Evolutionary conservation across 2,329 filamentous ascomycete species (phyloP).

Genomic region (Arachnomyces sp.): DNA sequence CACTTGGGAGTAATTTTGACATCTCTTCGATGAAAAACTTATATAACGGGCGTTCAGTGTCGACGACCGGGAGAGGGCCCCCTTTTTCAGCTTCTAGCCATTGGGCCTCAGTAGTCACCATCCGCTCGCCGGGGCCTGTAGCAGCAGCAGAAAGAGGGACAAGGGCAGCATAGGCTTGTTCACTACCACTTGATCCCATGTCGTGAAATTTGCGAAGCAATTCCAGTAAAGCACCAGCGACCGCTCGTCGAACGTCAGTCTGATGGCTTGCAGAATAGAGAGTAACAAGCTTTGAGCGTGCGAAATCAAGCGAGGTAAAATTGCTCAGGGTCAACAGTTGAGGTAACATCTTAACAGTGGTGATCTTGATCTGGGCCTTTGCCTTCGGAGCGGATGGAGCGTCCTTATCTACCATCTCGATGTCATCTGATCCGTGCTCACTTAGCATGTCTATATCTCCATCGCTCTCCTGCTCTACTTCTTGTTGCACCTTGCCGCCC

Average conservation of each 20-base stretch:
- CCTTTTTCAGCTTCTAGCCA: slow-evolving; percentile 11
- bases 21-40: slow-evolving; percentile 7
- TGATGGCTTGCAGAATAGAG: slow-evolving; percentile 8
- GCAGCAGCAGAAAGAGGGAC: slow-evolving; percentile 5
- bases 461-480: not conserved
- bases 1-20: slow-evolving; percentile 3
- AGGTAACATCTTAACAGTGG: slow-evolving; percentile 15
- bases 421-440: no score
- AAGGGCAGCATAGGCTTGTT: slow-evolving; percentile 2
- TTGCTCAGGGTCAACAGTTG: slow-evolving; percentile 7
- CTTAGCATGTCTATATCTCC: no score
- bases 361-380: slow-evolving; percentile 8
- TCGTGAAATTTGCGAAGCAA: slow-evolving; percentile 6
- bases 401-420: no score
- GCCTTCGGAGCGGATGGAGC: no score
- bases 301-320: slow-evolving; percentile 6
- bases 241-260: slow-evolving; percentile 11
- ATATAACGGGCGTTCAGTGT: slow-evolving; percentile 8
- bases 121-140: slow-evolving; percentile 11
- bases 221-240: slow-evolving; percentile 8
- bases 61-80: slow-evolving; percentile 6
- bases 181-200: slow-evolving; percentile 1
- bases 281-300: slow-evolving; percentile 5
- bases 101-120: slow-evolving; percentile 5
- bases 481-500: not conserved